These are phyloP conservation scores for Cladophialophora bantiana DNA, from an alignment of 2,329 filamentous ascomycete genomes.

Conservation along the genomic window DNA sequence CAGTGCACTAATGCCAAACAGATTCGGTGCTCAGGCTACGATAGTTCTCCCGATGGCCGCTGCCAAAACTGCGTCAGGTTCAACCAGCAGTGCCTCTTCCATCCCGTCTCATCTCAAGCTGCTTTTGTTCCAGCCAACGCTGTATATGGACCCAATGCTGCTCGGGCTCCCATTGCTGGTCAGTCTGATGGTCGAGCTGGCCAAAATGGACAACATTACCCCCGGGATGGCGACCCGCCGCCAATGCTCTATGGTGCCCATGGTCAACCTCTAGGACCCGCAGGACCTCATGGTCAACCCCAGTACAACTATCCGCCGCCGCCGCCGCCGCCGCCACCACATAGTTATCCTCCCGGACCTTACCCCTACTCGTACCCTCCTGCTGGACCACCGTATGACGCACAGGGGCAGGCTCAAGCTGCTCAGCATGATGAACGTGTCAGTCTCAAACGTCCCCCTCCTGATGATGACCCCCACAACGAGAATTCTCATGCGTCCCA, in stretches of 20 bases:
- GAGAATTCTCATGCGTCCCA: conserved; percentile 44
- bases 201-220: conserved; percentile 45
- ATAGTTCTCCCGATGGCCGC: conserved; percentile 73
- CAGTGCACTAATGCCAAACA: conserved; percentile 46
- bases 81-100: conserved; percentile 79
- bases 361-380: conserved; percentile 37
- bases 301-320: conserved; percentile 51
- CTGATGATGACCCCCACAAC: conserved; percentile 42
- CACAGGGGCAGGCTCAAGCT: conserved; percentile 48
- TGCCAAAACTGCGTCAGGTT: conserved; percentile 77
- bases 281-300: conserved; percentile 41
- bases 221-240: conserved; percentile 37
- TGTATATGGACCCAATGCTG: conserved; percentile 60
- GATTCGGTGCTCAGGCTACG: conserved; percentile 80
- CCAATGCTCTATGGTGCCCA: conserved; percentile 57
- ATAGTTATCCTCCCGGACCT: conserved; percentile 40
- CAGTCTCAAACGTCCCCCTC: conserved; percentile 47
- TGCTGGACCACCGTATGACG: conserved; percentile 38
- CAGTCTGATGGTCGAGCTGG: conserved; percentile 42
- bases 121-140: conserved; percentile 77
- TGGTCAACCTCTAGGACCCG: conserved; percentile 56
- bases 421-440: conserved; percentile 54
- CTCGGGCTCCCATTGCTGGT: conserved; percentile 41
- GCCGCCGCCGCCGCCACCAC: conserved; percentile 46
- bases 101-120: conserved; percentile 74